Evolutionary conservation across 2,329 filamentous ascomycete genomes (phyloP), one percentile per base, ranked within the genome.

Genomic region (Hypoxylon sp.): DNA sequence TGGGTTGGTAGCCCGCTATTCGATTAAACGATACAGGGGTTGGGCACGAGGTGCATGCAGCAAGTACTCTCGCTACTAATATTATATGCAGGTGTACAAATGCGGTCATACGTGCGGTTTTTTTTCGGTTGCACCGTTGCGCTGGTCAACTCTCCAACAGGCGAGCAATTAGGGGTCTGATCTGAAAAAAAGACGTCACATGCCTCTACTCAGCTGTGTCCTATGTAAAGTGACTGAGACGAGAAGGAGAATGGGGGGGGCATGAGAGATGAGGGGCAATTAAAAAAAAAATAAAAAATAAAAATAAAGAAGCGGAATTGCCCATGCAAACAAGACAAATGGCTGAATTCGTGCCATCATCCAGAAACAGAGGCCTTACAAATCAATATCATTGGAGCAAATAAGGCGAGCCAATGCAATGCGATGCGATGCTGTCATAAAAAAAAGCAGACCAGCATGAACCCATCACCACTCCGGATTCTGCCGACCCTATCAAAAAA

Each of bases 401-500:
- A n/a, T n/a, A n/a, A 34, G 20, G 12, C 16, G 15, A 29, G 2
- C 17, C 32, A 16, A 44, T 36, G 8, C 30, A n/a, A n/a, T n/a
- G n/a, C n/a, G n/a, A n/a, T n/a, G n/a, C n/a, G n/a, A n/a, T n/a
- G n/a, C n/a, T n/a, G n/a, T n/a, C 20, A 51, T 35, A 29, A 45
- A 20, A 20, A 25, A 3, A 25, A 43, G 32, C 12, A 29, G 27
- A 50, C 45, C 37, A 47, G 50, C 43, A 54, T 49, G 41, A 47
- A 57, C 32, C 36, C 49, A 54, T 57, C 54, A 55, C 41, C 46
- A 57, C 46, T 25, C 32, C 54, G 54, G 54, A 31, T 48, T 51
- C 46, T 41, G 16, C 54, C 54, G 54, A 54, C 13, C 44, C 36
- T 49, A 44, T 46, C 40, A 31, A n/a, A n/a, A n/a, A n/a, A n/a